Evolutionary conservation across 306 rosid species (phyloP).

Genomic region (Spatholobus suberectus): DNA sequence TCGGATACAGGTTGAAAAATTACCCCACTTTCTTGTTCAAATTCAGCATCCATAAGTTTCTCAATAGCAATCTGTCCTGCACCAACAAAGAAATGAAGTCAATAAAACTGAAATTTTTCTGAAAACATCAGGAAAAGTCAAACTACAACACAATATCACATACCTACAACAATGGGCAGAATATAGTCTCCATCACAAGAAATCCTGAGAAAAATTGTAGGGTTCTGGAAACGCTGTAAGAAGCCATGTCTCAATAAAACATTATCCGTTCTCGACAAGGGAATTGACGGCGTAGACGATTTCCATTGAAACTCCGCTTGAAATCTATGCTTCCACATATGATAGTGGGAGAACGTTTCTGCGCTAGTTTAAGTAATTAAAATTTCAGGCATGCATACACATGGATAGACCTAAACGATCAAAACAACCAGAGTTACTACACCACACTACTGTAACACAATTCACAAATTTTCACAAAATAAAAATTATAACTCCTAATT

Average conservation of each 20-base stretch:
- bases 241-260: slow-evolving; percentile 57
- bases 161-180: slow-evolving; percentile 96
- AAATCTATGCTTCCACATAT: slow-evolving; percentile 71
- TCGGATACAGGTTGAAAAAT: not conserved
- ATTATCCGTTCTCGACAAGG: slow-evolving; percentile 45
- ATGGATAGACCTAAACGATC: slow-evolving; percentile 53
- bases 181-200: slow-evolving; percentile 91
- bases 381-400: slow-evolving; percentile 55
- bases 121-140: slow-evolving; percentile 27
- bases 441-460: slow-evolving; percentile 24
- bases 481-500: not conserved
- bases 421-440: slow-evolving; percentile 50
- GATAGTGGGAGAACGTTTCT: slow-evolving; percentile 86
- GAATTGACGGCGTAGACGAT: slow-evolving; percentile 46
- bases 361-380: slow-evolving; percentile 60
- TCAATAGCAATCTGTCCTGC: slow-evolving; percentile 84
- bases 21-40: slow-evolving; percentile 71
- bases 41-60: slow-evolving; percentile 67
- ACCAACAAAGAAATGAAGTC: slow-evolving; percentile 37
- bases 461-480: slow-evolving; percentile 9
- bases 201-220: slow-evolving; percentile 92
- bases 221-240: slow-evolving; percentile 75
- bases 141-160: not conserved
- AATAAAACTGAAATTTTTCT: not conserved
- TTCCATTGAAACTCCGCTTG: slow-evolving; percentile 56